These are phyloP conservation scores for Umbelopsis isabellina DNA, from an alignment of 192 early-diverging fungal genomes.

Conservation along the genomic window DNA sequence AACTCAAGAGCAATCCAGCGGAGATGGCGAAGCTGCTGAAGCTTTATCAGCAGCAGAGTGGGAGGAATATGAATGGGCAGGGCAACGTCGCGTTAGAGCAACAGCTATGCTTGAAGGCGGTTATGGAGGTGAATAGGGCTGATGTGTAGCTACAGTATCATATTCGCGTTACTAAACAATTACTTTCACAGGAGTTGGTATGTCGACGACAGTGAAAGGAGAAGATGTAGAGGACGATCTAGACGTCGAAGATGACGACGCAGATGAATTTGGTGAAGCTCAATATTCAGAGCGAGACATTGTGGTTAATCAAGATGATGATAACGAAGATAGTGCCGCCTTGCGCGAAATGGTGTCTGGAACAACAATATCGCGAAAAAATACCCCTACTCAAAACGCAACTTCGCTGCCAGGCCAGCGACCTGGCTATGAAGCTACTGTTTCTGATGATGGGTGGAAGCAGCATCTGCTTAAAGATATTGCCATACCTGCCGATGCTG, in stretches of 20 bases:
- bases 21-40: conserved; percentile 26
- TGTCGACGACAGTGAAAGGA: conserved; percentile 45
- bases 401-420: neutral
- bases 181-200: conserved; percentile 31
- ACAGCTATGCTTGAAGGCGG: conserved; percentile 85
- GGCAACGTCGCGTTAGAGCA: conserved; percentile 76
- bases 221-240: conserved; percentile 78
- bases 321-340: conserved; percentile 43
- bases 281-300: conserved; percentile 80
- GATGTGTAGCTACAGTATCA: neutral
- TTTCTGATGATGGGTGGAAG: conserved; percentile 31
- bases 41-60: conserved; percentile 36
- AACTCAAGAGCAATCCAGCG: conserved; percentile 9
- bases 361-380: conserved; percentile 9
- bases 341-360: conserved; percentile 45
- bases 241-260: conserved; percentile 83
- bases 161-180: neutral
- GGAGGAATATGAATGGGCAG: conserved; percentile 85
- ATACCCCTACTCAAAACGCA: neutral
- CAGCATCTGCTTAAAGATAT: conserved; percentile 15
- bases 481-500: neutral
- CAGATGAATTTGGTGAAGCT: conserved; percentile 66
- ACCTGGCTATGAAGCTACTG: conserved; percentile 29
- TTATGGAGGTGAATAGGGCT: conserved; percentile 49
- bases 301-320: conserved; percentile 43